Evolutionary conservation across 2,329 filamentous ascomycete genomes (phyloP).

Genomic region (Aspergillus tubingensis): DNA sequence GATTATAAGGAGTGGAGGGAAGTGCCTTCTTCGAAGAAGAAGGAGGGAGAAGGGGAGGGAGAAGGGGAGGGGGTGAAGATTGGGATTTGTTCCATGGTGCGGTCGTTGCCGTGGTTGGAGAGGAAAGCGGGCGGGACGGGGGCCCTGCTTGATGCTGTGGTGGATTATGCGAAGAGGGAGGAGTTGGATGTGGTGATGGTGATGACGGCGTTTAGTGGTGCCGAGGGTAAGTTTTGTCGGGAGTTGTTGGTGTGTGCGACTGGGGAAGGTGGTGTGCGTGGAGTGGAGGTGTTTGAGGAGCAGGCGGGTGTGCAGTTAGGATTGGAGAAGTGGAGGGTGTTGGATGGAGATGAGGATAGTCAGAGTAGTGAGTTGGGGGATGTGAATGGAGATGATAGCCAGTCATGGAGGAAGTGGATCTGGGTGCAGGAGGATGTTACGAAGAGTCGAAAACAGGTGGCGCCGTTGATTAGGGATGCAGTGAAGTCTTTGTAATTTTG

Average conservation of each 20-base stretch:
- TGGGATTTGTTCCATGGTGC: conserved; percentile 62
- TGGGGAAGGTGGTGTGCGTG: conserved; percentile 30
- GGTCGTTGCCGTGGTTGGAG: conserved; percentile 56
- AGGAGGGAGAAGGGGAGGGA: too few relatives aligned
- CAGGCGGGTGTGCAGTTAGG: conserved; percentile 48
- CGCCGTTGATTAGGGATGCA: conserved; percentile 57
- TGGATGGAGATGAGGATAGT: conserved; percentile 27
- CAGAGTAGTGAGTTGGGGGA: conserved; percentile 2
- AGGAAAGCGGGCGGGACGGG: conserved; percentile 45
- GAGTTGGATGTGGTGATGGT: conserved; percentile 57
- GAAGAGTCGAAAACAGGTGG: conserved; percentile 65
- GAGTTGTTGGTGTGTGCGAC: conserved; percentile 53
- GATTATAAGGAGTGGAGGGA: conserved; percentile 67
- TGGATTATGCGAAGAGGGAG: conserved; percentile 49
- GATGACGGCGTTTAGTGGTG: conserved; percentile 60
- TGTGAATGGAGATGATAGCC: conserved; percentile 22
- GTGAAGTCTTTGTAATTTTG: conserved; percentile 28
- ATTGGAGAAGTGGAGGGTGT: conserved; percentile 35
- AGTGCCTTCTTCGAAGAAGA: not conserved
- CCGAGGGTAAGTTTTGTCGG: conserved; percentile 47
- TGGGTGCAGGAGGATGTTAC: conserved; percentile 60
- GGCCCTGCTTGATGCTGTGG: conserved; percentile 46
- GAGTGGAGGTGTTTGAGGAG: conserved; percentile 50
- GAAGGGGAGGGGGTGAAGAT: conserved; percentile 40
- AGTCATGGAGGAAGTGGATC: conserved; percentile 44